Evolutionary conservation across 2,329 filamentous ascomycete species (phyloP).

Genomic region (Stylonectria norvegica): DNA sequence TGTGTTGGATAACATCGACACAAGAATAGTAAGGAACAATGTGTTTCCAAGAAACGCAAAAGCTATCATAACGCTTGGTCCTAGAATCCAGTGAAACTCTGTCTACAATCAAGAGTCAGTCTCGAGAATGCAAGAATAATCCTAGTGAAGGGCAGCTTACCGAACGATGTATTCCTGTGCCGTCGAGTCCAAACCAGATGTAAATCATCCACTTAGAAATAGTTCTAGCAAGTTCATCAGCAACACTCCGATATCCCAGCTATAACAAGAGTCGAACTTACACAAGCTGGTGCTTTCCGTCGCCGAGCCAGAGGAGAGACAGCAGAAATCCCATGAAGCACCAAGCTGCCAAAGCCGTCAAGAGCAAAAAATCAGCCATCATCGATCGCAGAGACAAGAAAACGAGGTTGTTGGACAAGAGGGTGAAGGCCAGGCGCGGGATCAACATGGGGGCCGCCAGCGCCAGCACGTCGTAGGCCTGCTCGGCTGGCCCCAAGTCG

Average conservation of each 20-base stretch:
- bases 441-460: slow-evolving; percentile 75
- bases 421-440: slow-evolving; percentile 75
- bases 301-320: slow-evolving; percentile 73
- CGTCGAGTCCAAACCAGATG: slow-evolving; percentile 88
- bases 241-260: neutral
- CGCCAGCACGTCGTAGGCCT: slow-evolving; percentile 74
- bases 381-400: slow-evolving; percentile 79
- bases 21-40: slow-evolving; percentile 81
- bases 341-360: slow-evolving; percentile 74
- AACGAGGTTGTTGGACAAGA: slow-evolving; percentile 79
- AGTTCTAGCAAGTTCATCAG: slow-evolving; percentile 41
- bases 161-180: slow-evolving; percentile 58
- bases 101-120: slow-evolving; percentile 37
- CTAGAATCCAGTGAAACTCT: slow-evolving; percentile 76
- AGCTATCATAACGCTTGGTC: slow-evolving; percentile 74
- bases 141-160: too few species aligned
- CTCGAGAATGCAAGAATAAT: slow-evolving; percentile 1
- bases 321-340: slow-evolving; percentile 80
- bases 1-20: slow-evolving; percentile 82
- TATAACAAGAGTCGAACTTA: slow-evolving; percentile 36
- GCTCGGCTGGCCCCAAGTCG: slow-evolving; percentile 51
- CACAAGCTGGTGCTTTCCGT: slow-evolving; percentile 58
- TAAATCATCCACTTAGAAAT: slow-evolving; percentile 90
- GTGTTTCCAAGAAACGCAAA: slow-evolving; percentile 87
- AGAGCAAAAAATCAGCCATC: slow-evolving; percentile 80